Percentiles rank a stretch among this genome's conserved stretches.
These are phyloP conservation scores for Trichocomaceae sp. DNA, from an alignment of 2,329 filamentous ascomycete genomes.

Conservation along the genomic window DNA sequence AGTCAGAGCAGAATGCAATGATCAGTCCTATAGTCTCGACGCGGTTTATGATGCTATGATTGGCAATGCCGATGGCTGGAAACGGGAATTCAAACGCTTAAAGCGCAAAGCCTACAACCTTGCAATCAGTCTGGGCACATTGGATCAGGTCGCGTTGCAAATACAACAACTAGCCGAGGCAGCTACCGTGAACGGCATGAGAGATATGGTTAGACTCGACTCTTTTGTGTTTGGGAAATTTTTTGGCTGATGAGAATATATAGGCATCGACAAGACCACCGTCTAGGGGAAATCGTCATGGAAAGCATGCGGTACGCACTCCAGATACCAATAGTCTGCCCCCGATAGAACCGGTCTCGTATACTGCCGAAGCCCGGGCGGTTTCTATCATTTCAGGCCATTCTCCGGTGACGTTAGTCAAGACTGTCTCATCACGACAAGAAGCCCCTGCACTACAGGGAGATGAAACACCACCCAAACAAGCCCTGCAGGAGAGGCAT, in stretches of 20 bases:
- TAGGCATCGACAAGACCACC: not conserved
- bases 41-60: conserved; percentile 86
- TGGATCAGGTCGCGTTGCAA: conserved; percentile 71
- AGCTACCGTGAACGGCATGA: conserved; percentile 57
- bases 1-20: conserved; percentile 56
- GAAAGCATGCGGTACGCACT: not conserved
- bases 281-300: not conserved
- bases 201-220: conserved; percentile 44
- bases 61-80: conserved; percentile 87
- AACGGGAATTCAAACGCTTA: conserved; percentile 68
- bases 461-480: not conserved
- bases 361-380: not conserved
- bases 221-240: not conserved
- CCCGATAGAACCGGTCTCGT: not conserved
- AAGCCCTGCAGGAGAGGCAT: not conserved
- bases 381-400: conserved; percentile 1
- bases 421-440: not conserved
- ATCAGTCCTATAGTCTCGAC: conserved; percentile 53
- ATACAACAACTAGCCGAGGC: conserved; percentile 80
- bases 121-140: conserved; percentile 61
- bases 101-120: conserved; percentile 66
- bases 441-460: not conserved
- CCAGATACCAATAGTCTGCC: not conserved
- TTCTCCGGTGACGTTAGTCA: conserved; percentile 7
- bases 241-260: conserved; percentile 47